These are phyloP conservation scores for Kalanchoe fedtschenkoi DNA, from an alignment of 164 flowering plant genomes.

Conservation along the genomic window DNA sequence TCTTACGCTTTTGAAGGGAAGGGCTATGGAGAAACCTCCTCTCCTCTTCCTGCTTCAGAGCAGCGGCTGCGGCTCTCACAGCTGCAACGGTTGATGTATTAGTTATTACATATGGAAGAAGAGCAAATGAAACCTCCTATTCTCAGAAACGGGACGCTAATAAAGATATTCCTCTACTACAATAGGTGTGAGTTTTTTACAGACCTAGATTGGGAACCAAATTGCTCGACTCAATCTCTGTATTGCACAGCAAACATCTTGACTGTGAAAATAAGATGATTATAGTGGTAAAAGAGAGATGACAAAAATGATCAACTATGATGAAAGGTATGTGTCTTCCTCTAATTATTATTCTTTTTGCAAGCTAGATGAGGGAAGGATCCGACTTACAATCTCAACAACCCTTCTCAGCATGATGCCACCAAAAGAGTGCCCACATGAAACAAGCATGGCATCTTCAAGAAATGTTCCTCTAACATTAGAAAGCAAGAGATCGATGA, in stretches of 20 bases:
- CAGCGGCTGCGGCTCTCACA: slow-evolving; percentile 88
- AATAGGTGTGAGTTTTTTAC: background rate
- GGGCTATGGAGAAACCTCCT: slow-evolving; percentile 80
- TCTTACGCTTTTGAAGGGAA: slow-evolving; percentile 70
- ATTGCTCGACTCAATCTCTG: slow-evolving; percentile 56
- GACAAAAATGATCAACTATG: background rate
- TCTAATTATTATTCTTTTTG: background rate
- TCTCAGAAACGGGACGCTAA: background rate
- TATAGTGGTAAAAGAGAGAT: background rate
- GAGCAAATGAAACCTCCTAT: background rate
- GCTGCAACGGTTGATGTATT: slow-evolving; percentile 32
- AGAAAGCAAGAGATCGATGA: background rate
- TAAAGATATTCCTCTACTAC: background rate
- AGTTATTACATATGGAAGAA: background rate
- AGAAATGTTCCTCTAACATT: slow-evolving; percentile 73
- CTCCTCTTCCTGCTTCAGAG: slow-evolving; percentile 85
- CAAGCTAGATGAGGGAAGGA: background rate
- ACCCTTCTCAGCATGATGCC: slow-evolving; percentile 81
- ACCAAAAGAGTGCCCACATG: slow-evolving; percentile 98
- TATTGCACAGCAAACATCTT: slow-evolving; percentile 71
- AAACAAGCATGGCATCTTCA: slow-evolving; percentile 85
- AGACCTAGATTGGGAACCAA: slow-evolving; percentile 79
- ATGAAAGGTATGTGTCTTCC: background rate
- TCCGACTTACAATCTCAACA: slow-evolving; percentile 52
- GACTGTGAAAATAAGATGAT: slow-evolving; percentile 38